These are phyloP conservation scores for Uncinocarpus reesii DNA, from an alignment of 2,329 filamentous ascomycete genomes.

Conservation along the genomic window DNA sequence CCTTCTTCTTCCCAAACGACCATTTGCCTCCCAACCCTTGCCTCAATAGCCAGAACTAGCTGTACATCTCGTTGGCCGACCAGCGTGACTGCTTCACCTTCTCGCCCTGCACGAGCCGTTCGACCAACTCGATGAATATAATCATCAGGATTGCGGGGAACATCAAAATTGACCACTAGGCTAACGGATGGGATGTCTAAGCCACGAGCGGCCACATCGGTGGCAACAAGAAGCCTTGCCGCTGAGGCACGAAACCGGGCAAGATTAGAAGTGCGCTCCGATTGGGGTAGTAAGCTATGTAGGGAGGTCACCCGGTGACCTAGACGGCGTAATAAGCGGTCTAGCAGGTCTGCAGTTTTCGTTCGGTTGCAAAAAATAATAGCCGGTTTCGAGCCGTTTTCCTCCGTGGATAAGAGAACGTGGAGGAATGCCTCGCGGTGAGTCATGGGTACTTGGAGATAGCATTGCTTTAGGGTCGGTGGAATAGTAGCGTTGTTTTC, in stretches of 20 bases:
- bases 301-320: conserved; percentile 84
- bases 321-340: conserved; percentile 75
- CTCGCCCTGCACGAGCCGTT: conserved; percentile 81
- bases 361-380: conserved; percentile 96
- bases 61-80: conserved; percentile 90
- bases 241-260: conserved; percentile 83
- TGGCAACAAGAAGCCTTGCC: conserved; percentile 82
- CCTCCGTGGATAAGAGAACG: conserved; percentile 68
- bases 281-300: conserved; percentile 77
- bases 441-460: conserved; percentile 78
- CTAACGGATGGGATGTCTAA: conserved; percentile 89
- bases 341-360: conserved; percentile 74
- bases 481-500: conserved; percentile 62
- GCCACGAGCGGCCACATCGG: conserved; percentile 87
- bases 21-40: conserved; percentile 67
- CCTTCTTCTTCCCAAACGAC: conserved; percentile 77
- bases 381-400: conserved; percentile 62
- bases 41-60: conserved; percentile 81
- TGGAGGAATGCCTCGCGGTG: conserved; percentile 95
- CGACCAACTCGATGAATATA: conserved; percentile 95
- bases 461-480: conserved; percentile 67
- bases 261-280: conserved; percentile 75
- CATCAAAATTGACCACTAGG: conserved; percentile 88
- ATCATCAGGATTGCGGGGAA: conserved; percentile 91
- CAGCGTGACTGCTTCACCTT: conserved; percentile 73